Conservation (phyloP, 1,284 basidiomycete species). For the Cutaneotrichosporon spelunceum region DNA sequence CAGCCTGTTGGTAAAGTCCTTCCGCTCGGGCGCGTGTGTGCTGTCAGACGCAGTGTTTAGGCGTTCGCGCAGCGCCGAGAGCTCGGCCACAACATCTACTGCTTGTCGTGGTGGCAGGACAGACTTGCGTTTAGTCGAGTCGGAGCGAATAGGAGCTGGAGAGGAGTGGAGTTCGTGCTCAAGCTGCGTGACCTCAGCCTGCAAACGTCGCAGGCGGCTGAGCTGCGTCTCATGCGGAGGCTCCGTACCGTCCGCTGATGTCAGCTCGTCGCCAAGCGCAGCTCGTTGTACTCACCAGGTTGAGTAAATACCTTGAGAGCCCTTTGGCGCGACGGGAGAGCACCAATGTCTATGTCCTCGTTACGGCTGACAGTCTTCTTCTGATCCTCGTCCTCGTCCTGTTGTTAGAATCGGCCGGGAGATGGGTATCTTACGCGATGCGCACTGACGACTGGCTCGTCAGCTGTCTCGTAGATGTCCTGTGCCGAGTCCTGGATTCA, state of each 20-base stretch:
- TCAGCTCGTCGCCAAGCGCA: neutral
- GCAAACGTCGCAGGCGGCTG: slow-evolving; percentile 51
- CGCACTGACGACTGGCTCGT: slow-evolving; percentile 49
- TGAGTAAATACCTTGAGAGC: slow-evolving; percentile 2
- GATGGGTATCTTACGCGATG: neutral
- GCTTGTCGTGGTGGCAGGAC: slow-evolving; percentile 30
- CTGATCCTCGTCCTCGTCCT: slow-evolving; percentile 23
- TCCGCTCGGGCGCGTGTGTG: neutral
- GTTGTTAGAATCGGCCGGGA: neutral
- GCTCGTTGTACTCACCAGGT: neutral
- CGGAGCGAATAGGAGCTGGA: slow-evolving; percentile 1
- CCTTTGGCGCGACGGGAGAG: slow-evolving; percentile 13
- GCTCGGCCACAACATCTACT: slow-evolving; percentile 39
- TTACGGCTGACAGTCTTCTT: neutral
- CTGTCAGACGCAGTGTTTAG: slow-evolving; percentile 21
- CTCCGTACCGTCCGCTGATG: neutral
- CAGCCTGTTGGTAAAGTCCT: neutral
- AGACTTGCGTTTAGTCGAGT: slow-evolving; percentile 18
- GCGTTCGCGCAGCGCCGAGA: slow-evolving; percentile 32
- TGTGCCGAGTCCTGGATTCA: slow-evolving; percentile 73
- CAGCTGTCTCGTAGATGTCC: slow-evolving; percentile 89
- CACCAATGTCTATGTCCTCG: slow-evolving; percentile 12
- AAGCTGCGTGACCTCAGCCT: slow-evolving; percentile 53
- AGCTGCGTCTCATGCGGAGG: slow-evolving; percentile 14
- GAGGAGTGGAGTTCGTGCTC: slow-evolving; percentile 47